Base-by-base conservation (phyloP, 106 monocot genomes). In the Agapanthus africanus region DNA sequence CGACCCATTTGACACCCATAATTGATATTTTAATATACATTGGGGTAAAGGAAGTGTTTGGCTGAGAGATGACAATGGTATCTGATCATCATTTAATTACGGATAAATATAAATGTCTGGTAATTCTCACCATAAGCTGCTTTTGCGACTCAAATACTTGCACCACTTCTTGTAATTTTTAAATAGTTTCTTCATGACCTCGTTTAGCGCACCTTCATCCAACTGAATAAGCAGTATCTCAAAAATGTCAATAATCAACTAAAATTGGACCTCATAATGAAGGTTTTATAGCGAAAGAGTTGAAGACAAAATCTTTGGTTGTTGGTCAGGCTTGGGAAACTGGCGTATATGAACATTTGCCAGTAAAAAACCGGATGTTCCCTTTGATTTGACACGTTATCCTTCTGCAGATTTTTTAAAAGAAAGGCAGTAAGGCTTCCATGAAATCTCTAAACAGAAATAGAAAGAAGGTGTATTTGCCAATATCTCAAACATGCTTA, bases 121-220 rank as follows among this genome's bases (percentile, higher is more conserved):
- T 14, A 31, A 69, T 71, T 9, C 82, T 82, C 56, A 90, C 99
- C 93, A 99, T 56, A 99, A 92, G 61, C 93, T 99, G 37, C 86
- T 86, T 70, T 83, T 99, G 37, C 92, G 84, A 64, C 67, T 84
- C 66, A 99, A 79, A 63, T 81, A 99, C 54, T 84, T 99, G 87
- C 99, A 99, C 99, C 99, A 99, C 39, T 85, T 82, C 73, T 79
- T 93, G 78, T 99, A 99, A 38, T 93, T 99, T 75, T 83, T 93
- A 71, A 99, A 93, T 32, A 99, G 70, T 63, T 90, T 99, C 67
- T 90, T 90, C 92, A 99, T 90, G 65, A 99, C 84, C 36, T 81
- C 73, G 57, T 68, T 73, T 56, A 99, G 73, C 70, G 99, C 92
- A 30, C 70, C 78, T n/a, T 99, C 99, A 77, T 93, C 85, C 72